Base-by-base conservation (phyloP, 202 grass and related monocot genomes). In the Bolboschoenoplectus hybrid region DNA sequence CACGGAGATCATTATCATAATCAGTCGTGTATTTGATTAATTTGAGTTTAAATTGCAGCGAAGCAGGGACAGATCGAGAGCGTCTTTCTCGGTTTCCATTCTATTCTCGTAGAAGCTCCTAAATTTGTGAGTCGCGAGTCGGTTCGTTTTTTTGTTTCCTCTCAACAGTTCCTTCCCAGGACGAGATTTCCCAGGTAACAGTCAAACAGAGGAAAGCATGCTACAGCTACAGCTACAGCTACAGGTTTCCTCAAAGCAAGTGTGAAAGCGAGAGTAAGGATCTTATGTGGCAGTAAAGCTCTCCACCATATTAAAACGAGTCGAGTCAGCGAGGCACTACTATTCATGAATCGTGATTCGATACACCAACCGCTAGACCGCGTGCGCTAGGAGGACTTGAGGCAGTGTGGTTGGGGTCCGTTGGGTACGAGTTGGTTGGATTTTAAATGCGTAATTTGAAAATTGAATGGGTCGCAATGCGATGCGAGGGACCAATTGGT, bases 161-260 rank as follows among this genome's bases (percentile, higher is more conserved):
- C 56, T 56, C 56, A 55, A 2, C 17, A 77, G 47, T 38, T 55
- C 49, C 56, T 77, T 76, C 20, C 49, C 41, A 72, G 68, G 68
- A 72, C 68, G 68, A 72, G 68, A 41, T 72, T 17, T 73, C 69
- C 69, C 50, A 77, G 74, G 74, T 56, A 56, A 56, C 74, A 56
- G 74, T 55, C 49, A 74, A 53, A 36, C 73, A 72, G 41, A 74
- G 6, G 0, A 2, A 26, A 26, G 26, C 36, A 47, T 47, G 40
- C 36, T 12, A 66, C 39, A 11, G 7, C 10, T 5, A 47, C 47
- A 43, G 49, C 32, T 17, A 14, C 5, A 56, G 8, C 32, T 17
- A 14, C 5, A 56, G 8, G 11, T 77, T 56, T 77, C 39, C 9
- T 76, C 4, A 77, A 77, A 76, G 26, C 72, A 76, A 14, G 72